Evolutionary conservation across 768 basidiomycete genomes (phyloP), one percentile per base, ranked within the genome.

Genomic region (Rhizopogon sp.): DNA sequence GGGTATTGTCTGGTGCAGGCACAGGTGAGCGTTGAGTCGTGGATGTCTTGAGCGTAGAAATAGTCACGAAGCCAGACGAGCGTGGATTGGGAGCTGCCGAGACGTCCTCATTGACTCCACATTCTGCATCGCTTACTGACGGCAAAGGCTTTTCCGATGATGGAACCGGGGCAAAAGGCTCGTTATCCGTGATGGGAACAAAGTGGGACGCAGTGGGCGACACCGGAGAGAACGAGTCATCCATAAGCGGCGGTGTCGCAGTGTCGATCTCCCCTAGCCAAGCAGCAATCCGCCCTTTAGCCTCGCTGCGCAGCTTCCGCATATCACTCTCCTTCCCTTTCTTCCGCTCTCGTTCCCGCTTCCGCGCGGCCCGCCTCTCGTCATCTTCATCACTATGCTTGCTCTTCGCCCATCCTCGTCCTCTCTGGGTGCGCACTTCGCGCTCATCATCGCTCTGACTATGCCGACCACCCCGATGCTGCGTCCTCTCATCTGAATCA

Each of bases 41-140:
- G 31, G 39, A 43, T 11, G 47, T 70, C 52, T 78, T 80, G 47
- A 81, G 73, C 0, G 80, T 80, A 5, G 78, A 75, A 11, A 89
- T 79, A 0, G 87, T 82, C 17, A 88, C 76, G 61, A 90, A 90
- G 1, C 87, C 88, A 50, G 87, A 88, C 2, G 87, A 90, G 3
- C 87, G 82, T 28, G 87, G 85, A 64, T 89, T 84, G 0, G 87
- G 86, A 0, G 74, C 67, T 8, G 74, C 68, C 29, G 72, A 70
- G 41, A 66, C 56, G 31, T 62, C 60, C 44, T 58, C 60, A 47
- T 62, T 60, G 54, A 11, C 46, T 39, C 51, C 25, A 28, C 50
- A 39, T 39, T 50, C 41, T 31, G 55, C 46, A 43, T 39, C 51
- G 52, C 50, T 56, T 39, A 8, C 59, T 16, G 37, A 56, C 59